Percentiles rank a stretch among this genome's conserved stretches.
phyloP scores from a whole-genome alignment of 2,329 filamentous ascomycete genomes.

The Bretziella fagacearum region DNA sequence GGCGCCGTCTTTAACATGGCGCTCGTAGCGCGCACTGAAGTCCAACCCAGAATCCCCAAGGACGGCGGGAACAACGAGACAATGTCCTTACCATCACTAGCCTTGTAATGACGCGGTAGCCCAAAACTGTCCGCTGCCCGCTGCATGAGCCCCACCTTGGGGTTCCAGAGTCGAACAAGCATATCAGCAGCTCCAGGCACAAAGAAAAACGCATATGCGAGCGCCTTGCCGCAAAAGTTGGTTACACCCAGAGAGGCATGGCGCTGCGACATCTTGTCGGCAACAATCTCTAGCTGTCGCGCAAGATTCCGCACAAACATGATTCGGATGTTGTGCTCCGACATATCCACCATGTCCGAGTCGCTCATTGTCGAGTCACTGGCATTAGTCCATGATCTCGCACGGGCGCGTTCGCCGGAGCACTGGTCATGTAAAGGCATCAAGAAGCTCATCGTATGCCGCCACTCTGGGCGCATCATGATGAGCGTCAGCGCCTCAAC shows the following conservation, averaged over 20 bases:
- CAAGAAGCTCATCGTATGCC: constrained; percentile 51
- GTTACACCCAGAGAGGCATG: constrained; percentile 51
- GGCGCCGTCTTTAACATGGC: constrained; percentile 48
- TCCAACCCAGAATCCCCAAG: constrained; percentile 42
- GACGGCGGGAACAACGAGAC: constrained; percentile 51
- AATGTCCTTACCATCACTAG: constrained; percentile 45
- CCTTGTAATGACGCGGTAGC: constrained; percentile 35
- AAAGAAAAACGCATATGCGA: constrained; percentile 86
- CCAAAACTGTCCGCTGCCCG: constrained; percentile 55
- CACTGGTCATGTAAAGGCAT: constrained; percentile 42
- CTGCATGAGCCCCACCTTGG: constrained; percentile 50
- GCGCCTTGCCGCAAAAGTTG: constrained; percentile 77
- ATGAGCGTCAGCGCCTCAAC: constrained; percentile 64
- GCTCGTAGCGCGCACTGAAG: constrained; percentile 31
- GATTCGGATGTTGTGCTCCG: constrained; percentile 75
- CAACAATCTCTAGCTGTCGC: constrained; percentile 70
- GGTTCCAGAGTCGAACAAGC: constrained; percentile 63
- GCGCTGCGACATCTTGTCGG: constrained; percentile 72
- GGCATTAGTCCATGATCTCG: constrained; percentile 32
- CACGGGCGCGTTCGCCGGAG: constrained; percentile 28
- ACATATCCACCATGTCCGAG: constrained; percentile 45
- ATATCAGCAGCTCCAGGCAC: constrained; percentile 74
- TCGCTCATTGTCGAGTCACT: constrained; percentile 48
- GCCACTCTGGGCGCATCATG: constrained; percentile 84
- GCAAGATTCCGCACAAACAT: constrained; percentile 72